Evolutionary conservation across 345 rosid genomes (phyloP).

Genomic region (Salix caprea): DNA sequence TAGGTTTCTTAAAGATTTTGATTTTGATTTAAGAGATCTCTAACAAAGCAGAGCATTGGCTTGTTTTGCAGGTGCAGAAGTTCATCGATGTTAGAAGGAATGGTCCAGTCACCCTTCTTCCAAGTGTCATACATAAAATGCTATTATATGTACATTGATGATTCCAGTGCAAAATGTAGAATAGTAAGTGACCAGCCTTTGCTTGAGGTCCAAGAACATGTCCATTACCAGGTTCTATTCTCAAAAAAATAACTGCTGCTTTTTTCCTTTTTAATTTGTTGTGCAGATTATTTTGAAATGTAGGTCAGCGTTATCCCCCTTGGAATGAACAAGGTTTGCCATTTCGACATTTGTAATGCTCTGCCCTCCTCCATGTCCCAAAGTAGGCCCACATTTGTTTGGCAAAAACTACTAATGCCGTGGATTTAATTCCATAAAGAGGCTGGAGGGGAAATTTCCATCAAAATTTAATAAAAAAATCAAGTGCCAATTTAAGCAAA

Average conservation of each 20-base stretch:
- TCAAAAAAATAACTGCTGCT: slow-evolving; percentile 7
- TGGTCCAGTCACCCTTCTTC: slow-evolving; percentile 1
- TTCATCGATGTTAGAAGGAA: slow-evolving; percentile 8
- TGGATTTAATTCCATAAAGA: too few relatives aligned
- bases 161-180: slow-evolving; percentile 24
- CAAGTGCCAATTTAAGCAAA: too few relatives aligned
- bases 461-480: too few relatives aligned
- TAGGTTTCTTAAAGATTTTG: not conserved
- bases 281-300: slow-evolving; percentile 18
- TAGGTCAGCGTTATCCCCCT: slow-evolving; percentile 10
- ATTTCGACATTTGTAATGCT: not conserved
- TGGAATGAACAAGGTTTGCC: slow-evolving; percentile 8
- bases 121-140: slow-evolving; percentile 13
- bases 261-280: not conserved
- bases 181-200: slow-evolving; percentile 21
- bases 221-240: slow-evolving; percentile 11
- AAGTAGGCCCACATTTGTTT: not conserved
- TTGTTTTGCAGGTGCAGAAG: slow-evolving; percentile 28
- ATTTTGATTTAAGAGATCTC: not conserved
- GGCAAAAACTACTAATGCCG: too few relatives aligned
- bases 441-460: too few relatives aligned
- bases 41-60: not conserved
- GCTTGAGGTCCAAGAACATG: slow-evolving; percentile 13
- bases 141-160: slow-evolving; percentile 28
- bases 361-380: not conserved